phyloP scores from a whole-genome alignment of 768 basidiomycete genomes.

The Hygrophorus pudorinus region DNA sequence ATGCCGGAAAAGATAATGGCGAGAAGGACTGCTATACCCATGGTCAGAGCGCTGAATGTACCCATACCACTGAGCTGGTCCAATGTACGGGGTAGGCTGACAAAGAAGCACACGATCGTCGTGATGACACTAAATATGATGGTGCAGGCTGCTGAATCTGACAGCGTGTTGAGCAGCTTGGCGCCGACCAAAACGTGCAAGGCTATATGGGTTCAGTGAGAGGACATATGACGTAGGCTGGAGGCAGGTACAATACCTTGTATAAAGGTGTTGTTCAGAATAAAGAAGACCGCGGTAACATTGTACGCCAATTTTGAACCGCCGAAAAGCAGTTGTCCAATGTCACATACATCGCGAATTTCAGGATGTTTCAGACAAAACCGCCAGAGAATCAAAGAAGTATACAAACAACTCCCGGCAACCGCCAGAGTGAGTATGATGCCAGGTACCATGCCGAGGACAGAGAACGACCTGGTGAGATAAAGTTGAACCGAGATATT shows the following conservation, averaged over 20 bases:
- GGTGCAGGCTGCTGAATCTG: slow-evolving; percentile 31
- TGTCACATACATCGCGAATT: slow-evolving; percentile 40
- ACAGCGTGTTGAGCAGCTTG: slow-evolving; percentile 34
- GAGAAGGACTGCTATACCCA: slow-evolving; percentile 36
- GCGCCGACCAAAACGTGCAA: slow-evolving; percentile 38
- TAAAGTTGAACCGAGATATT: not conserved
- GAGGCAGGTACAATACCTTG: slow-evolving; percentile 23
- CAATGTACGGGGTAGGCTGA: slow-evolving; percentile 34
- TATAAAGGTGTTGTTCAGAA: slow-evolving; percentile 47
- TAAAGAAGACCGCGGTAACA: slow-evolving; percentile 39
- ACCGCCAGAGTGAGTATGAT: slow-evolving; percentile 31
- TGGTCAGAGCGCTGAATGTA: slow-evolving; percentile 30
- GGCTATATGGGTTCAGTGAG: slow-evolving; percentile 14
- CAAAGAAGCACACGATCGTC: slow-evolving; percentile 28
- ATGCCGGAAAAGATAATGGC: slow-evolving; percentile 31
- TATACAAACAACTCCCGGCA: slow-evolving; percentile 31
- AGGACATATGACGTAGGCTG: not conserved
- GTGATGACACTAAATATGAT: slow-evolving; percentile 26
- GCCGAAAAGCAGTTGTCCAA: slow-evolving; percentile 36
- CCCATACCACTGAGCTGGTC: slow-evolving; percentile 31
- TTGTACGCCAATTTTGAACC: slow-evolving; percentile 39
- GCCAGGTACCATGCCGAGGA: slow-evolving; percentile 34
- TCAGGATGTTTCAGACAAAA: slow-evolving; percentile 41
- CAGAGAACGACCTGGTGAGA: slow-evolving; percentile 29
- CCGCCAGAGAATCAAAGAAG: slow-evolving; percentile 36